Evolutionary conservation across 345 rosid genomes (phyloP).

Genomic region (Salix brachista): DNA sequence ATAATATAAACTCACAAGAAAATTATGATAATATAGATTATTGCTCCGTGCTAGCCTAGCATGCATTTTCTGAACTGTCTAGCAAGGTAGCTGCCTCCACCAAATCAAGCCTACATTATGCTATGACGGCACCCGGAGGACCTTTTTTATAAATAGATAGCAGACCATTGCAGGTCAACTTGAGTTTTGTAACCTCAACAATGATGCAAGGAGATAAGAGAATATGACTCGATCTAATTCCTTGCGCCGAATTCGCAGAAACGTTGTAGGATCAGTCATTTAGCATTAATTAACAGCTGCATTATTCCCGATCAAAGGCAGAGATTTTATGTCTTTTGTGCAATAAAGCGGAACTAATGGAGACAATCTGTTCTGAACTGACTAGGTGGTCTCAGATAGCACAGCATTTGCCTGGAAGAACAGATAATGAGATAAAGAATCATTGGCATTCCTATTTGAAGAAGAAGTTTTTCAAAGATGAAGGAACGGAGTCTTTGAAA

Average conservation of each 20-base stretch:
- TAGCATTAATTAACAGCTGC: background rate
- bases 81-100: background rate
- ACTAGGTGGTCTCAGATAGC: conserved; percentile 90
- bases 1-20: background rate
- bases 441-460: conserved; percentile 87
- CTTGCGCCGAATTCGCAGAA: background rate
- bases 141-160: background rate
- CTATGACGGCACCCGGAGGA: background rate
- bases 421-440: conserved; percentile 92
- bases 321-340: background rate
- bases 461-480: conserved; percentile 51
- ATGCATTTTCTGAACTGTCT: background rate
- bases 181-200: background rate
- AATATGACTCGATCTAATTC: background rate
- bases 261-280: background rate
- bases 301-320: background rate
- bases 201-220: background rate
- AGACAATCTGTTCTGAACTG: background rate
- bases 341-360: background rate
- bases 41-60: background rate
- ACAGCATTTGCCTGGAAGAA: conserved; percentile 83
- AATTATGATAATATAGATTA: background rate
- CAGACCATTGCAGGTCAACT: background rate
- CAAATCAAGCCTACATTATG: background rate
- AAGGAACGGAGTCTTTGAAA: conserved; percentile 21